Evolutionary conservation across 2,329 filamentous ascomycete species (phyloP), one percentile per base, ranked within the genome.

Genomic region (Xylariaceae sp.): DNA sequence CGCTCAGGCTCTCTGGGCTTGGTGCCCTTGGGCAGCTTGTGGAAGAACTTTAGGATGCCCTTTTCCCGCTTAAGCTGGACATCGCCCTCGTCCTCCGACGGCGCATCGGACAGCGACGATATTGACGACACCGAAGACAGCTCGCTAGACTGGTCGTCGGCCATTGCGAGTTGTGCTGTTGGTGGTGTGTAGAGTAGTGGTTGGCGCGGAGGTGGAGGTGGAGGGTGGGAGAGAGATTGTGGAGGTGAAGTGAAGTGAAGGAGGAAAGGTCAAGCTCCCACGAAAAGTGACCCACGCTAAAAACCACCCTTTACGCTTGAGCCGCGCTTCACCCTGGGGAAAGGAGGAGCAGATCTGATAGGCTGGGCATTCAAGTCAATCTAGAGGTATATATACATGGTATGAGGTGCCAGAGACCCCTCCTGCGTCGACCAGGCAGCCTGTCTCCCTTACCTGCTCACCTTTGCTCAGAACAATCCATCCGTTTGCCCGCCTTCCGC

Each of bases 41-140:
- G 65, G 61, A 81, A 80, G 70, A 80, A 82, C 61, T 79, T 80
- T 38, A 80, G 62, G 45, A 82, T 80, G 40, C 77, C 75, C 49
- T 65, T 60, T 46, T 75, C 72, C 38, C 64, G 57, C 38, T 61
- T 62, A 44, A 71, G 56, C 59, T 68, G 57, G 45, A 67, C 57
- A 40, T 75, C 70, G 37, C 61, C 59, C 43, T 70, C 66, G 34
- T 68, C 68, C 28, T 78, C 75, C n/a, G 70, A 60, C 13, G 64
- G 63, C 4, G 59, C 61, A 25, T 59, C 70, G 14, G 70, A 72
- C 33, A 72, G 50, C 21, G 73, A 77, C 29, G 43, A 46, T n/a
- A 45, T 40, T 8, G 40, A 43, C 5, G 65, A 67, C 29, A 67
- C 54, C 4, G 68, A 71, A 21, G 77, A 80, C 37, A 81, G 66